Base-by-base conservation (phyloP, 805 yeast genomes). In the Candida peoriensis region DNA sequence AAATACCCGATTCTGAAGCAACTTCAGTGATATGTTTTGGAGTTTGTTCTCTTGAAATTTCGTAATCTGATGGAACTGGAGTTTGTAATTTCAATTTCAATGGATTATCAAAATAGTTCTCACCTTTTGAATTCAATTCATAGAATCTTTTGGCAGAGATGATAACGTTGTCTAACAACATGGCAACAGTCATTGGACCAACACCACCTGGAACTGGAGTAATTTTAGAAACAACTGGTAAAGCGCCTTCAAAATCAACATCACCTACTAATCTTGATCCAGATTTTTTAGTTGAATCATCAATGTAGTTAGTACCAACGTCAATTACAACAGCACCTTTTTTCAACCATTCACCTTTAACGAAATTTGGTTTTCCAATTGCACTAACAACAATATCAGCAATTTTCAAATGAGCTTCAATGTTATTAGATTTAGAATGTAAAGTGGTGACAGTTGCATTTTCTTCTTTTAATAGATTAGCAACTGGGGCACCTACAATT, bases 171-270 rank as follows among this genome's bases (percentile, higher is more conserved):
- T 76, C 77, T 57, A 81, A 74, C 37, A 84, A 65, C 96, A 89
- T 88, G 26, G 96, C 96, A 31, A 90, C 97, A 19, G 98, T 90
- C 97, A 90, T 90, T 45, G 98, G 98, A 26, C 98, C 98, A 43
- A 90, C 97, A 50, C 97, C 97, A 57, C 97, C 97, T 21, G 98
- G 98, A 37, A 90, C 98, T 13, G 98, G 98, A 6, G 97, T 89
- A 43, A 93, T 74, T 48, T 71, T 74, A 10, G 79, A 63, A 3
- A 89, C 93, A 35, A 69, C 71, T 33, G 66, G 57, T 38, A 69
- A 60, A 36, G 86, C 89, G 20, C 78, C 64, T 36, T 68, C 82
- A 52, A 70, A 90, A 52, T 89, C 96, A 28, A 87, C 96, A 58
- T 90, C 98, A 44, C 98, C 98, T n/a, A 86, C 95, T 57, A 90